These are phyloP conservation scores for Dipodascopsis uninucleata DNA, from an alignment of 805 yeast genomes.

Conservation along the genomic window DNA sequence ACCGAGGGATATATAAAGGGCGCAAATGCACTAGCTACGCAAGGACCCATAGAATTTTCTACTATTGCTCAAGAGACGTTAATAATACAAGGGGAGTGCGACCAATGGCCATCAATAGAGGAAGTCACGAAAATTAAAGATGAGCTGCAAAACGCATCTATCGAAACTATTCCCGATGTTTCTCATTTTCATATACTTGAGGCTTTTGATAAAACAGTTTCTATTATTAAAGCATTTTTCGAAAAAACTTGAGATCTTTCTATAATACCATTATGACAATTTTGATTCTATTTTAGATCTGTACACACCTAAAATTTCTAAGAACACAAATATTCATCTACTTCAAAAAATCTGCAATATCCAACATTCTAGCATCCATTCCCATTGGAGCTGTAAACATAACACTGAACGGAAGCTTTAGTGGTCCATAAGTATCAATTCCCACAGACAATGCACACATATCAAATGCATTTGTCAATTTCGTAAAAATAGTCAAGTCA, in stretches of 20 bases:
- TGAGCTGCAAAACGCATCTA: background rate
- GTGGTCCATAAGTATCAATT: conserved; percentile 7
- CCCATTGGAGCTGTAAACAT: conserved; percentile 26
- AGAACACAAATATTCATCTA: too few relatives aligned
- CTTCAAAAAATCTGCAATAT: conserved; percentile 18
- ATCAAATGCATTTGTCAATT: conserved; percentile 13
- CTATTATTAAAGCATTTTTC: conserved; percentile 3
- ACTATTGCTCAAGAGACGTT: conserved; percentile 1
- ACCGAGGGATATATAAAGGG: conserved; percentile 19
- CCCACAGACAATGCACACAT: conserved; percentile 20
- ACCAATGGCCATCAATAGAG: conserved; percentile 13
- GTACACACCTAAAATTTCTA: too few relatives aligned
- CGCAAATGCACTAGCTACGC: conserved; percentile 7
- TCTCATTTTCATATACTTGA: conserved; percentile 12
- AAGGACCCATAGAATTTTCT: conserved; percentile 2
- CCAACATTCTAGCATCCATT: conserved; percentile 25
- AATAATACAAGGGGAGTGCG: conserved; percentile 11
- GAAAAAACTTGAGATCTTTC: too few relatives aligned
- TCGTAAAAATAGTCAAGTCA: conserved; percentile 17
- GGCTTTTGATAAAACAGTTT: conserved; percentile 7
- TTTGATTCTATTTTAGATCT: too few relatives aligned
- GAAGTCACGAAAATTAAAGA: conserved; percentile 2
- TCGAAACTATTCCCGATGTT: background rate
- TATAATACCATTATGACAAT: conserved; percentile 2
- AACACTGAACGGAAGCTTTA: conserved; percentile 13